Evolutionary conservation across 768 basidiomycete genomes (phyloP), one percentile per base, ranked within the genome.

Genomic region (Tricholoma hemisulphureum): DNA sequence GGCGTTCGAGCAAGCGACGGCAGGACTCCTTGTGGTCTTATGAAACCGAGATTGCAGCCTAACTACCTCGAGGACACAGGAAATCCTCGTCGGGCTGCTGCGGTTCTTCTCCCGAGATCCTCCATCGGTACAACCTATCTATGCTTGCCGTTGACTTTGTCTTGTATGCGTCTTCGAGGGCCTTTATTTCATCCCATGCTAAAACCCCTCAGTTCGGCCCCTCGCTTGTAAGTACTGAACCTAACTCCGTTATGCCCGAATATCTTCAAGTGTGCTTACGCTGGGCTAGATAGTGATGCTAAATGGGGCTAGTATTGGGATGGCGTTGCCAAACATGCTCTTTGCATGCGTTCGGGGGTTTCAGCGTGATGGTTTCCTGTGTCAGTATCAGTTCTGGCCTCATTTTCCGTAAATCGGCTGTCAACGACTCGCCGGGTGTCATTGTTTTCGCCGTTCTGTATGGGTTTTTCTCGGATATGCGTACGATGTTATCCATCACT

Each of bases 171-270:
- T 73, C n/a, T n/a, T n/a, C n/a, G n/a, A n/a, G n/a, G n/a, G n/a
- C n/a, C n/a, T 34, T 85, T 87, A 60, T 66, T 85, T 11, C 77
- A 81, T 56, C 75, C 83, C 1, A 71, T 81, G 26, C 68, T 73
- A 50, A 81, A 82, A 55, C 77, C 78, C 1, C 73, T 82, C 39
- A 67, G 71, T n/a, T 66, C 74, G 6, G 69, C n/a, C n/a, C n/a
- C n/a, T 16, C 8, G 20, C 6, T 43, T 10, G 21, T 43, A 2
- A 6, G 66, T n/a, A 28, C 85, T 85, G 56, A 26, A 71, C 58
- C 18, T 28, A 11, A 20, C 20, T 45, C 53, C 16, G 23, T 34
- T 9, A 61, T 51, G 41, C 50, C 64, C 51, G 69, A 57, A 32
- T 67, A 50, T 7, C 68, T 69, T 1, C 48, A 69, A 26, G n/a